A percentile compares a stretch with the other conserved stretches of the same genome.
phyloP scores from a whole-genome alignment of 1,284 basidiomycete genomes.

The Apiotrichum sp. region DNA sequence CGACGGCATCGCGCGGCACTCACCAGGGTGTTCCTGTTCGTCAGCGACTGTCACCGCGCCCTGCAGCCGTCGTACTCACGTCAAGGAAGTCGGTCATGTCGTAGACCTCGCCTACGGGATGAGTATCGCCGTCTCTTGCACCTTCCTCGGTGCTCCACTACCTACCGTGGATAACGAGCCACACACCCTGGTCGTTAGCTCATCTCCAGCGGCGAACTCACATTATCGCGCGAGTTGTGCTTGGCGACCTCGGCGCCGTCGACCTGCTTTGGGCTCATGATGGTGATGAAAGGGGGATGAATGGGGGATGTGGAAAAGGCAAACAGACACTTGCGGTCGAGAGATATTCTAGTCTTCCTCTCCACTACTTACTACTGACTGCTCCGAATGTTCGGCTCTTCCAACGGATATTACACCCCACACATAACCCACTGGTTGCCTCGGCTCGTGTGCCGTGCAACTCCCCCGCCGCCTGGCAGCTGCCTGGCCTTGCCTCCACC shows the following conservation, averaged over 20 bases:
- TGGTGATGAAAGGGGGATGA: not conserved
- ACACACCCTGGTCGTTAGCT: slow-evolving; percentile 57
- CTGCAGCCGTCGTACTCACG: slow-evolving; percentile 49
- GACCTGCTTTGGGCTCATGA: slow-evolving; percentile 25
- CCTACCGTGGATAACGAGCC: slow-evolving; percentile 81
- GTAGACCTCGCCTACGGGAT: slow-evolving; percentile 56
- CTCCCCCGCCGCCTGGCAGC: too few species aligned
- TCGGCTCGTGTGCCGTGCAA: too few species aligned
- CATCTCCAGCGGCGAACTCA: slow-evolving; percentile 9
- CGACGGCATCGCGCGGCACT: slow-evolving; percentile 11
- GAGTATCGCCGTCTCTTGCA: not conserved
- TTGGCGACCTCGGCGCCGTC: slow-evolving; percentile 43
- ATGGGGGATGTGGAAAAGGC: not conserved
- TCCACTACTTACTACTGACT: too few species aligned
- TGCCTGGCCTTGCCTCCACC: too few species aligned
- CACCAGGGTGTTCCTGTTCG: slow-evolving; percentile 59
- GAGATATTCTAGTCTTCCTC: too few species aligned
- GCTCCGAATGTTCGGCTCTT: too few species aligned
- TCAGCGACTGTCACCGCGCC: not conserved
- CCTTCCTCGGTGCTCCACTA: not conserved
- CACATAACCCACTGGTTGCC: too few species aligned
- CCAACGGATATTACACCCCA: too few species aligned
- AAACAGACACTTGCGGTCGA: not conserved
- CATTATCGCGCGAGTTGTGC: slow-evolving; percentile 44
- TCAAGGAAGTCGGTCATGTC: slow-evolving; percentile 69